phyloP scores from a whole-genome alignment of 495 filamentous ascomycete species.

The Durotheca rogersii region DNA sequence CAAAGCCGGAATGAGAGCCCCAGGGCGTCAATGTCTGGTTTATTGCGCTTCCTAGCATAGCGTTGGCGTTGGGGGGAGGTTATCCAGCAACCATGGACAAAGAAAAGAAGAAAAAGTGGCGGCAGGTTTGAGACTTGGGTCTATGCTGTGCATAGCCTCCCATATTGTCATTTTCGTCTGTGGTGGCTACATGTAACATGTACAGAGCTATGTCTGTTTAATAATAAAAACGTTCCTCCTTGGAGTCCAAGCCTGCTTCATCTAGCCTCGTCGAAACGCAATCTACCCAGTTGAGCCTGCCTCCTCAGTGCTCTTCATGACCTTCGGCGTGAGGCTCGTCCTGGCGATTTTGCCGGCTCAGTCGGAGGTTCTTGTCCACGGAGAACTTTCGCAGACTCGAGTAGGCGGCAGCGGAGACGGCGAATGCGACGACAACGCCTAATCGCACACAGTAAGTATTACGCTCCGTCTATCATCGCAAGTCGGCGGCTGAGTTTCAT shows the following conservation, averaged over 20 bases:
- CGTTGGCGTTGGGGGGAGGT: constrained; percentile 43
- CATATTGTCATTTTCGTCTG: constrained; percentile 28
- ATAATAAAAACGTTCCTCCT: constrained; percentile 18
- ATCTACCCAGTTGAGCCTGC: not conserved
- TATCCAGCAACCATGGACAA: constrained; percentile 18
- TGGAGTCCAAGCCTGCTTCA: constrained; percentile 17
- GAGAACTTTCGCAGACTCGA: constrained; percentile 77
- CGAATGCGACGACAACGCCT: constrained; percentile 81
- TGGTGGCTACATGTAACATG: constrained; percentile 30
- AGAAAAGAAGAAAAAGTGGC: constrained; percentile 21
- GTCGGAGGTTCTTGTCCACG: constrained; percentile 88
- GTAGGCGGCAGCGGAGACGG: constrained; percentile 69
- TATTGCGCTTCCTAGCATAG: constrained; percentile 39
- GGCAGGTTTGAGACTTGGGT: constrained; percentile 25
- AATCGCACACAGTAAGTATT: constrained; percentile 16
- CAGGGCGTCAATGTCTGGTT: constrained; percentile 9
- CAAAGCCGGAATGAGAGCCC: constrained; percentile 66
- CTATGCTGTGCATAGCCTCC: constrained; percentile 31
- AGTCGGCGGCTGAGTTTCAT: not conserved
- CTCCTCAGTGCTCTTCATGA: constrained; percentile 37
- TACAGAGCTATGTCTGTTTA: constrained; percentile 33
- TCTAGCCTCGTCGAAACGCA: constrained; percentile 4
- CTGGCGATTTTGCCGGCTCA: constrained; percentile 58
- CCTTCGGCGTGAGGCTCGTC: constrained; percentile 36
- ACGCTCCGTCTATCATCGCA: not conserved